Evolutionary conservation across 768 basidiomycete species (phyloP), one percentile per base, ranked within the genome.

Genomic region (button mushroom (Agaricus bisporus)): DNA sequence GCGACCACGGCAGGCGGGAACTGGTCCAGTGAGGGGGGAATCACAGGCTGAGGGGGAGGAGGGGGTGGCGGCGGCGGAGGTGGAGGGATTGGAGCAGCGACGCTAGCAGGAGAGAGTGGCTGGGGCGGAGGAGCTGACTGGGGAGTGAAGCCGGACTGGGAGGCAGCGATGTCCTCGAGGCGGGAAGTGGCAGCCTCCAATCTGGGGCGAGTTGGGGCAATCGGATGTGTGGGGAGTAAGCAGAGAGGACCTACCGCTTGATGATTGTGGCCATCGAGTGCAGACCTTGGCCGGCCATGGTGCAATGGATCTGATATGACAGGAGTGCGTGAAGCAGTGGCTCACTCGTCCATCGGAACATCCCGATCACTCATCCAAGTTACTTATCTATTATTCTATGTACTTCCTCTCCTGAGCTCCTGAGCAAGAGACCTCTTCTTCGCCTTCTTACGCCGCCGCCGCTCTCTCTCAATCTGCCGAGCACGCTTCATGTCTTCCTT

Each of bases 161-260:
- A 73, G 38, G 78, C 74, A 36, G 87, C 86, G 56, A 93, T 74
- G 64, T 99, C 97, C 69, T 99, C 97, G 35, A 99, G 81, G 32
- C 97, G 83, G 41, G 89, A 91, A 5, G 92, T 94, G 8, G 93
- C 91, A 22, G 97, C 97, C 76, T 95, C 89, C 48, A 93, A 80
- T 59, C 94, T 94, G 63, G 28, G 42, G 44, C 80, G 75, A 55
- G 51, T 15, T 55, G 54, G 49, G 35, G 48, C 51, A 55, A 48
- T 38, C 38, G 55, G 18, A 52, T 54, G 36, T 6, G 36, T n/a
- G 37, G 59, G 51, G 38, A 58, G 32, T 6, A 45, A 39, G 28
- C 46, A 41, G 20, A n/a, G 28, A 38, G 18, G 49, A 47, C 75
- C 52, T 63, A 88, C 88, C 89, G 82, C 69, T 90, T 91, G 67